Evolutionary conservation across 2,329 filamentous ascomycete genomes (phyloP).

Genomic region (Arachnomyces sp.): DNA sequence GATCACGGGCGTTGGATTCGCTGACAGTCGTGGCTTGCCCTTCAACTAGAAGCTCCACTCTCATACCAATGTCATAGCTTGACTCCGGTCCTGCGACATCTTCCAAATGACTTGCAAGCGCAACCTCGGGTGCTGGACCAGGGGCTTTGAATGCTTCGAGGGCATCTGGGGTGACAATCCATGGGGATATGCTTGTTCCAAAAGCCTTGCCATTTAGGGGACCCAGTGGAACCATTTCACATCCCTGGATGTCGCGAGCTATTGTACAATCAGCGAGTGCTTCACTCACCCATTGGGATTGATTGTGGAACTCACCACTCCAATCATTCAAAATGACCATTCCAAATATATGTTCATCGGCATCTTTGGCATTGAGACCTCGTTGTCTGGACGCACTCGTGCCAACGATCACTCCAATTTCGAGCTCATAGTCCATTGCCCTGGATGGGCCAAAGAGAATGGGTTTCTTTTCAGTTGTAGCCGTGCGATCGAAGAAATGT

Average conservation of each 20-base stretch:
- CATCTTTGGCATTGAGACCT: slow-evolving; percentile 37
- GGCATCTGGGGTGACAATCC: slow-evolving; percentile 55
- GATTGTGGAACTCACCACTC: too few species aligned
- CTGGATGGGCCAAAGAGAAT: too few species aligned
- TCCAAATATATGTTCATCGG: slow-evolving; percentile 56
- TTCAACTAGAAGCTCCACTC: slow-evolving; percentile 13
- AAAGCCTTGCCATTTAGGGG: slow-evolving; percentile 57
- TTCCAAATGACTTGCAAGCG: slow-evolving; percentile 14
- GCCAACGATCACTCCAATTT: slow-evolving; percentile 41
- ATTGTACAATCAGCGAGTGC: too few species aligned
- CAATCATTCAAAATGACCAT: slow-evolving; percentile 58
- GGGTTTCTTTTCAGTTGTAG: too few species aligned
- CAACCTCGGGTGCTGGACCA: slow-evolving; percentile 12
- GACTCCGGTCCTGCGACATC: slow-evolving; percentile 11
- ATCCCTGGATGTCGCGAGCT: slow-evolving; percentile 49
- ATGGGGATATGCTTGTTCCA: slow-evolving; percentile 53
- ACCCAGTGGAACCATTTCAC: slow-evolving; percentile 55
- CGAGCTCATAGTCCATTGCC: slow-evolving; percentile 38
- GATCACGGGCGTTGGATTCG: slow-evolving; percentile 12
- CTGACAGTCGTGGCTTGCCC: slow-evolving; percentile 8
- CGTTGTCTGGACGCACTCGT: slow-evolving; percentile 32
- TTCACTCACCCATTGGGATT: too few species aligned
- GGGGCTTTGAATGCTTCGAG: slow-evolving; percentile 29
- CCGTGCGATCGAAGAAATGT: too few species aligned
- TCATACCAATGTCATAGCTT: slow-evolving; percentile 18